These are phyloP conservation scores for Arthrobotrys iridis DNA, from an alignment of 2,329 filamentous ascomycete species.

Conservation along the genomic window DNA sequence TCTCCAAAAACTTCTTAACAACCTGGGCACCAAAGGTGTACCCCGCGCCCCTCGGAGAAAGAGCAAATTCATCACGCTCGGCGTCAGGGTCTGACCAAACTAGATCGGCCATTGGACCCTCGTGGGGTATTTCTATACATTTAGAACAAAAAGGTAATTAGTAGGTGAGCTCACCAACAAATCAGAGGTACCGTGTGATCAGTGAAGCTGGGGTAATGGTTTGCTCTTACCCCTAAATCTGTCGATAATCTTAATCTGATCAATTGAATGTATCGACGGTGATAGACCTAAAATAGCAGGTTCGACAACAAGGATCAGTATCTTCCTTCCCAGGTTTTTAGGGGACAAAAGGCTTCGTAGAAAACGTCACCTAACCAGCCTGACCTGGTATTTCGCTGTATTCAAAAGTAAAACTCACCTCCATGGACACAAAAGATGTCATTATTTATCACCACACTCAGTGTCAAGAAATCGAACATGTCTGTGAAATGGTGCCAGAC, in stretches of 20 bases:
- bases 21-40: constrained; percentile 98
- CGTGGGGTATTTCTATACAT: constrained; percentile 83
- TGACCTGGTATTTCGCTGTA: constrained; percentile 13
- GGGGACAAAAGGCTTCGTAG: neutral
- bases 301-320: constrained; percentile 5
- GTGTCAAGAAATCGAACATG: constrained; percentile 98
- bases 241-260: constrained; percentile 98
- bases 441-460: constrained; percentile 97
- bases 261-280: constrained; percentile 94
- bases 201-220: neutral
- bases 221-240: constrained; percentile 73
- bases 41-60: constrained; percentile 90
- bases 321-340: constrained; percentile 42
- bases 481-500: constrained; percentile 99
- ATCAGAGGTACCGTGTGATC: constrained; percentile 35
- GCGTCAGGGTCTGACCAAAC: constrained; percentile 98
- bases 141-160: constrained; percentile 24
- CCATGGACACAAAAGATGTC: constrained; percentile 99
- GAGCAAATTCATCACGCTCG: constrained; percentile 95
- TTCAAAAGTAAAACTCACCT: constrained; percentile 64
- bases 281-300: constrained; percentile 70
- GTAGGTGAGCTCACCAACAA: constrained; percentile 36
- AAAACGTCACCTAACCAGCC: neutral
- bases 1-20: constrained; percentile 95
- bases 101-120: constrained; percentile 98